Percentiles rank a stretch among this genome's conserved stretches.
Conservation (phyloP, 2,329 filamentous ascomycete genomes). For the Bretziella fagacearum region DNA sequence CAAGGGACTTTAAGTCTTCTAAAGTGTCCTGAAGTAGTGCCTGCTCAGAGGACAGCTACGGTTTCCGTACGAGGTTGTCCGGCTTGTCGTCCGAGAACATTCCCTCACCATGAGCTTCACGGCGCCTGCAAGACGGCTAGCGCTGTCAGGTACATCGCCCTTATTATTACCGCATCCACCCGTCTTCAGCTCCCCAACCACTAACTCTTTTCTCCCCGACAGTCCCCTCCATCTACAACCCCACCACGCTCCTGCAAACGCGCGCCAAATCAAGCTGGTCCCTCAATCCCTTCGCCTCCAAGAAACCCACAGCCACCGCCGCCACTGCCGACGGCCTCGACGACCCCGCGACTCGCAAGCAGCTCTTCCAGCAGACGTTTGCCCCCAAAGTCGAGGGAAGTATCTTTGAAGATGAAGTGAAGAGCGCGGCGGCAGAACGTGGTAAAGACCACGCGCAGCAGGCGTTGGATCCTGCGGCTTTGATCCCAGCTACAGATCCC, state of each 20-base stretch:
- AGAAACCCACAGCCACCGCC: constrained; percentile 15
- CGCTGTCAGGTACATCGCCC: constrained; percentile 15
- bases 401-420: constrained; percentile 44
- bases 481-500: constrained; percentile 43
- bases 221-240: constrained; percentile 13
- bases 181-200: constrained; percentile 4
- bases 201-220: constrained; percentile 13
- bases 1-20: no score
- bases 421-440: constrained; percentile 24
- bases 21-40: no score
- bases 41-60: no score
- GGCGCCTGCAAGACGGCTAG: constrained; percentile 17
- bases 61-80: no score
- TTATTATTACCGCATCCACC: neutral
- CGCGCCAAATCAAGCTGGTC: constrained; percentile 26
- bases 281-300: constrained; percentile 19
- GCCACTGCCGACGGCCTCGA: constrained; percentile 24
- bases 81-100: no score
- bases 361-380: constrained; percentile 26
- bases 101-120: constrained; percentile 16
- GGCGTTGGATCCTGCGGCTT: constrained; percentile 15
- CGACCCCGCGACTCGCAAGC: constrained; percentile 26
- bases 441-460: constrained; percentile 16
- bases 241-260: constrained; percentile 18
- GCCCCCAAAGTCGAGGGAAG: constrained; percentile 34